These are phyloP conservation scores for Atalantia buxifolia DNA, from an alignment of 345 rosid species.

Conservation along the genomic window DNA sequence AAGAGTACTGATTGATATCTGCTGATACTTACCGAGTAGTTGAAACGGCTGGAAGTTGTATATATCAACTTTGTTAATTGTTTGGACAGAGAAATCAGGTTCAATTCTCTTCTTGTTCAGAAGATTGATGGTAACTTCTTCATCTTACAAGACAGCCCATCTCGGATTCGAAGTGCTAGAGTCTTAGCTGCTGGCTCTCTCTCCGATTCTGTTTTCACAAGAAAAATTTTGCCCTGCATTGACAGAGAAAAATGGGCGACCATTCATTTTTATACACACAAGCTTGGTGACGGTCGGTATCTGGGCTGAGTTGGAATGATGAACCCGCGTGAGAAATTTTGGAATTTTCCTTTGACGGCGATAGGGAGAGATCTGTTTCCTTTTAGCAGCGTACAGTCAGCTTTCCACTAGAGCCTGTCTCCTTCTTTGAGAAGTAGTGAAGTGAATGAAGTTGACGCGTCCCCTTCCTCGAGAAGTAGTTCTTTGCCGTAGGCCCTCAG, in stretches of 20 bases:
- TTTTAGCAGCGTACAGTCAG: not conserved
- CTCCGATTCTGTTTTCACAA: too few relatives aligned
- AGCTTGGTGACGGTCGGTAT: not conserved
- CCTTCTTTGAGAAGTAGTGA: too few relatives aligned
- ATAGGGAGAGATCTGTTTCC: not conserved
- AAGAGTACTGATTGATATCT: not conserved
- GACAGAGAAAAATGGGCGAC: not conserved
- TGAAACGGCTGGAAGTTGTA: conserved; percentile 19
- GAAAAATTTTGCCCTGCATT: not conserved
- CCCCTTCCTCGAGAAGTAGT: too few relatives aligned
- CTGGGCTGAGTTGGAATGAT: too few relatives aligned
- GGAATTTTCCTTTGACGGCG: not conserved
- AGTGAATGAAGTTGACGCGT: too few relatives aligned
- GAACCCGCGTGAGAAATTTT: not conserved
- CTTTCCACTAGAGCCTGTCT: not conserved
- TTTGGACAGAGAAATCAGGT: not conserved
- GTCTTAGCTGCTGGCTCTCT: not conserved
- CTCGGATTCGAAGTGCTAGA: not conserved
- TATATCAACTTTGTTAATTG: conserved; percentile 10
- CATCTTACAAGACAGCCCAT: not conserved
- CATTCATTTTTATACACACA: not conserved
- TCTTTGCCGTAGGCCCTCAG: too few relatives aligned
- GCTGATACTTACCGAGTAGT: conserved; percentile 30
- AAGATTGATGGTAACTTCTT: conserved; percentile 13
- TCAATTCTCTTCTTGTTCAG: conserved; percentile 10